phyloP scores from a whole-genome alignment of 371 early-diverging fungal species.

The Cokeromyces recurvatus region DNA sequence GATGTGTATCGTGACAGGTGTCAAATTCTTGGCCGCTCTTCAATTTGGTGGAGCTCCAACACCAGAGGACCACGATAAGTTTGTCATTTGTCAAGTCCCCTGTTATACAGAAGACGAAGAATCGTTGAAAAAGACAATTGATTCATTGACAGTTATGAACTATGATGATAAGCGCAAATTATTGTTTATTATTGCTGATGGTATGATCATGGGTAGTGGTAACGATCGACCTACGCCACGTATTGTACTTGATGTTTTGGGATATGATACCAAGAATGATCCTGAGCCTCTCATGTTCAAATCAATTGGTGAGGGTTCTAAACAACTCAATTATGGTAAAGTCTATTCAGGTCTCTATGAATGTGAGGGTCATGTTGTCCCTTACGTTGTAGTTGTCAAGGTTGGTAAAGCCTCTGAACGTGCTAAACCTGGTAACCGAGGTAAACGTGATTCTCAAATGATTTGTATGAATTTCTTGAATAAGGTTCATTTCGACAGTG shows the following conservation, averaged over 20 bases:
- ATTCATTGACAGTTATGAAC: slow-evolving; percentile 87
- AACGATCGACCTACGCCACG: slow-evolving; percentile 97
- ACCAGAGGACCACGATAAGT: slow-evolving; percentile 85
- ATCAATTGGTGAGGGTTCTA: slow-evolving; percentile 87
- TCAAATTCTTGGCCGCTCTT: slow-evolving; percentile 92
- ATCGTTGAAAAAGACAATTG: slow-evolving; percentile 90
- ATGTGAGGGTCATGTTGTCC: slow-evolving; percentile 83
- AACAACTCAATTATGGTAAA: slow-evolving; percentile 94
- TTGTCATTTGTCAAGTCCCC: slow-evolving; percentile 87
- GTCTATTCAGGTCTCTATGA: slow-evolving; percentile 98
- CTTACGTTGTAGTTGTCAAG: slow-evolving; percentile 95
- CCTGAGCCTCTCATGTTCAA: slow-evolving; percentile 92
- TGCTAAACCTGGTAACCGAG: slow-evolving; percentile 94
- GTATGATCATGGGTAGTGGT: slow-evolving; percentile 94
- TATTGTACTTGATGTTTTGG: slow-evolving; percentile 93
- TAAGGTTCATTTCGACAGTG: slow-evolving; percentile 90
- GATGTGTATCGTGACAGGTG: slow-evolving; percentile 78
- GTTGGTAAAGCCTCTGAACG: slow-evolving; percentile 80
- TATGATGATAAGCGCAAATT: slow-evolving; percentile 97
- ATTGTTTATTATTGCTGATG: slow-evolving; percentile 88
- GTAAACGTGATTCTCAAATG: slow-evolving; percentile 99
- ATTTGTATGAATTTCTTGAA: slow-evolving; percentile 98
- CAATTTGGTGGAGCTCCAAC: slow-evolving; percentile 71
- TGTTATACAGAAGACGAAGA: slow-evolving; percentile 98
- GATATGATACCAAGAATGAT: slow-evolving; percentile 81